phyloP scores from a whole-genome alignment of 2,329 filamentous ascomycete genomes.

The Exophiala mesophila region DNA sequence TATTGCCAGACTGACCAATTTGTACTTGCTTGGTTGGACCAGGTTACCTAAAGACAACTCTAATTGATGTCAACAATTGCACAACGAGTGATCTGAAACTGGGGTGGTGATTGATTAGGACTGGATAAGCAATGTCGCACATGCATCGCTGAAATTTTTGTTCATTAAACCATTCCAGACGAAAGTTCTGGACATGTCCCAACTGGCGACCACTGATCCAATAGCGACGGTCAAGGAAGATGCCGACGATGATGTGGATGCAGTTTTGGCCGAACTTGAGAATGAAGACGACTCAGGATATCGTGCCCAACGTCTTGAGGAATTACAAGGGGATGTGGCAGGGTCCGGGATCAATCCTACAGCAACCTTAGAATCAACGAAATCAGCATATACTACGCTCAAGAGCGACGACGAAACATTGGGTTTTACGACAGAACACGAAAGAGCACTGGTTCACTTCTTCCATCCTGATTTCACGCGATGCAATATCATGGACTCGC shows the following conservation, averaged over 20 bases:
- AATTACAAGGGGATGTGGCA: constrained; percentile 9
- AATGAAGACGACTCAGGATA: constrained; percentile 50
- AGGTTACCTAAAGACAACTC: too few relatives aligned
- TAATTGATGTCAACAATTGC: too few relatives aligned
- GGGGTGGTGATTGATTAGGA: too few relatives aligned
- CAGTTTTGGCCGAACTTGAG: constrained; percentile 54
- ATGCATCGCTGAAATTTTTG: too few relatives aligned
- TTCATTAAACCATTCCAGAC: too few relatives aligned
- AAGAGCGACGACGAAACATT: constrained; percentile 53
- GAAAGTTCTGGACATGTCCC: too few relatives aligned
- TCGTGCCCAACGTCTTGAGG: constrained; percentile 39
- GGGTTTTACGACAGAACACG: constrained; percentile 55
- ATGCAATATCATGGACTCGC: constrained; percentile 58
- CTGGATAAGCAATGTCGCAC: too few relatives aligned
- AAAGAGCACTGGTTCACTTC: constrained; percentile 58
- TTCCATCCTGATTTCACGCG: constrained; percentile 60
- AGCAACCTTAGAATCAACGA: constrained; percentile 13
- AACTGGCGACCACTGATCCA: constrained; percentile 25
- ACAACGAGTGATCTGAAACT: too few relatives aligned
- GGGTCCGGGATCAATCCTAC: constrained; percentile 6
- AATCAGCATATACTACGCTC: constrained; percentile 35
- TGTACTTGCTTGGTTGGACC: too few relatives aligned
- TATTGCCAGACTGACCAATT: too few relatives aligned
- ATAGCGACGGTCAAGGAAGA: constrained; percentile 5
- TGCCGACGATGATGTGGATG: constrained; percentile 53